phyloP scores from a whole-genome alignment of 306 rosid genomes.

The Dalbergia cochinchinensis region DNA sequence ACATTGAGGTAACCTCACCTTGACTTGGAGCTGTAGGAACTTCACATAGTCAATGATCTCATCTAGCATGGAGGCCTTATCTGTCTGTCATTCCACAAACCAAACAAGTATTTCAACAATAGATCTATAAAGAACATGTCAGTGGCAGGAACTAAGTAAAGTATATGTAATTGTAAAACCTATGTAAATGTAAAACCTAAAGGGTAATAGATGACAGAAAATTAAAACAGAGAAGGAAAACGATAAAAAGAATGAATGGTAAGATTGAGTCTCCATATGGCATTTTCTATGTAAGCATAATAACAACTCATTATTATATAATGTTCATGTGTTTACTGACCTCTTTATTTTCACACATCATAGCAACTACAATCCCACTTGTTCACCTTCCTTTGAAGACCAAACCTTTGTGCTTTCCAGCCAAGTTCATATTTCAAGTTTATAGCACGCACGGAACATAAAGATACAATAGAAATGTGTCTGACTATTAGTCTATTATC shows the following conservation, averaged over 20 bases:
- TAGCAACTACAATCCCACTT: slow-evolving; percentile 22
- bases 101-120: slow-evolving; percentile 21
- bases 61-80: slow-evolving; percentile 98
- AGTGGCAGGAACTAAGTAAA: too few species aligned
- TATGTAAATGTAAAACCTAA: background rate
- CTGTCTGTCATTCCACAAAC: slow-evolving; percentile 81
- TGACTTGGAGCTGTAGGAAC: slow-evolving; percentile 97
- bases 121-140: background rate
- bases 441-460: slow-evolving; percentile 42
- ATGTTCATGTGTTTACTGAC: background rate
- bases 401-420: slow-evolving; percentile 17
- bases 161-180: background rate
- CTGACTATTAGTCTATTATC: background rate
- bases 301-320: background rate
- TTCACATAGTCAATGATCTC: slow-evolving; percentile 98
- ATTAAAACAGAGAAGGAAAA: background rate
- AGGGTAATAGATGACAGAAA: background rate
- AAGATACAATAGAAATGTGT: slow-evolving; percentile 21
- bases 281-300: background rate
- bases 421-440: slow-evolving; percentile 1
- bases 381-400: background rate
- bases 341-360: background rate
- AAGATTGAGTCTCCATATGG: background rate
- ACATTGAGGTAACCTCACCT: slow-evolving; percentile 57
- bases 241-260: background rate